Evolutionary conservation across 805 yeast species (phyloP).

Genomic region (Metschnikowia peoriensis): DNA sequence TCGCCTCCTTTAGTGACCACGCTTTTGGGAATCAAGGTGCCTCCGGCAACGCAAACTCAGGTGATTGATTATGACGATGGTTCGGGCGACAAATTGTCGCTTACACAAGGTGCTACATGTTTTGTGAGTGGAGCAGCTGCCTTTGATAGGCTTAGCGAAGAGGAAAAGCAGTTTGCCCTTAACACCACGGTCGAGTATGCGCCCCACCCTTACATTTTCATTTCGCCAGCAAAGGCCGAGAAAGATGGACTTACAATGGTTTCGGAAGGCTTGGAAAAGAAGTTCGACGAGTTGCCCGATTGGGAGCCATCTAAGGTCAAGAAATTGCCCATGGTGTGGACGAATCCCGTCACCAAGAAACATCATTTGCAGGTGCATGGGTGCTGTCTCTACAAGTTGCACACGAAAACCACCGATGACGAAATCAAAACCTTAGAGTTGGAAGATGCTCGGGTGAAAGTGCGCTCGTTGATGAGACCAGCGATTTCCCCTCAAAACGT

Average conservation of each 20-base stretch:
- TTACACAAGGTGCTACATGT: constrained; percentile 86
- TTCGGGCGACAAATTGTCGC: constrained; percentile 58
- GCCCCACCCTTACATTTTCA: constrained; percentile 88
- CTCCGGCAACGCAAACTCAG: constrained; percentile 62
- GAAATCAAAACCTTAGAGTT: constrained; percentile 45
- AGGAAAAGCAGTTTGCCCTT: constrained; percentile 72
- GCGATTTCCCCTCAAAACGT: constrained; percentile 72
- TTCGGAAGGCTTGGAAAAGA: constrained; percentile 69
- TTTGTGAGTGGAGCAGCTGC: constrained; percentile 85
- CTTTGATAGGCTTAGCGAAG: constrained; percentile 60
- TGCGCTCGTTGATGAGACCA: constrained; percentile 79
- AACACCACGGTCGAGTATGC: constrained; percentile 83
- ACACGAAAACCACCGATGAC: constrained; percentile 51
- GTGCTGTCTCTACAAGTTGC: constrained; percentile 73
- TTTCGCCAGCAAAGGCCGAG: constrained; percentile 77
- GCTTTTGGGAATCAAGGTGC: constrained; percentile 77
- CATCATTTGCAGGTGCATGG: constrained; percentile 88
- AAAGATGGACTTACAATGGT: constrained; percentile 86
- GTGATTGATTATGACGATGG: constrained; percentile 55
- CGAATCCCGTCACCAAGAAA: constrained; percentile 80
- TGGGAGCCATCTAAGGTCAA: constrained; percentile 83
- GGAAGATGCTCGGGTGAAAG: constrained; percentile 70
- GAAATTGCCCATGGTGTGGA: constrained; percentile 85
- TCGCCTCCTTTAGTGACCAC: constrained; percentile 88
- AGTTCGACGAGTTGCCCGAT: constrained; percentile 67